A percentile compares a stretch with the other conserved stretches of the same genome.
Conservation (phyloP, 805 yeast genomes). For the Clavispora asparagi region DNA sequence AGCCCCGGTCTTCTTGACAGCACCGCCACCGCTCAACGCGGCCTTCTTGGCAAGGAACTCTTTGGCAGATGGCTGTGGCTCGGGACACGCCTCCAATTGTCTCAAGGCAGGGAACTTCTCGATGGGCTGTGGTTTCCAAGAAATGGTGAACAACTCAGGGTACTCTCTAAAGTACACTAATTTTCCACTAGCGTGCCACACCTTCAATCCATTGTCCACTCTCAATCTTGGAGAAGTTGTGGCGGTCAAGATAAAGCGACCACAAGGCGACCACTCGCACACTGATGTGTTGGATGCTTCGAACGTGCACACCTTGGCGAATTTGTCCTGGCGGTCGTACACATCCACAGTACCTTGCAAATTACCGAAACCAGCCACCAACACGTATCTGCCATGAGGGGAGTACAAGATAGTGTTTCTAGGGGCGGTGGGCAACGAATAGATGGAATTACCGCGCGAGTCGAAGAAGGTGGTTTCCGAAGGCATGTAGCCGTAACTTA, state of each 20-base stretch:
- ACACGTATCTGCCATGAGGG: constrained; percentile 86
- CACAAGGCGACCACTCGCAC: constrained; percentile 98
- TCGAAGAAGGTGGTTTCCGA: constrained; percentile 92
- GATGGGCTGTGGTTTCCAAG: constrained; percentile 73
- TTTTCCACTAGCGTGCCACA: constrained; percentile 90
- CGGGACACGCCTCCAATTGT: constrained; percentile 50
- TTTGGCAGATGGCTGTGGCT: constrained; percentile 66
- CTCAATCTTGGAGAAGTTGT: constrained; percentile 95
- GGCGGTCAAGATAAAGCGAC: constrained; percentile 87
- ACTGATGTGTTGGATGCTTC: constrained; percentile 95
- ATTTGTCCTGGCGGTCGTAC: constrained; percentile 85
- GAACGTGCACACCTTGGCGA: constrained; percentile 70
- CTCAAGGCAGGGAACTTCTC: constrained; percentile 51
- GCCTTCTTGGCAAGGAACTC: constrained; percentile 46
- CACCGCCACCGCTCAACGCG: constrained; percentile 25
- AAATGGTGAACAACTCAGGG: constrained; percentile 71
- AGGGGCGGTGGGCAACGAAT: constrained; percentile 78
- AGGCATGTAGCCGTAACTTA: constrained; percentile 96
- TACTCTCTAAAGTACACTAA: constrained; percentile 74
- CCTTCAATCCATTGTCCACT: constrained; percentile 90
- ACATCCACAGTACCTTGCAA: constrained; percentile 95
- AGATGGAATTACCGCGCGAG: constrained; percentile 83
- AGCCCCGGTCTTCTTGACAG: constrained; percentile 67
- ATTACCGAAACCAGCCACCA: constrained; percentile 97
- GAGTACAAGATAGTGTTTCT: constrained; percentile 88